Base-by-base conservation (phyloP, 345 rosid genomes). In the Ceriops zippeliana region DNA sequence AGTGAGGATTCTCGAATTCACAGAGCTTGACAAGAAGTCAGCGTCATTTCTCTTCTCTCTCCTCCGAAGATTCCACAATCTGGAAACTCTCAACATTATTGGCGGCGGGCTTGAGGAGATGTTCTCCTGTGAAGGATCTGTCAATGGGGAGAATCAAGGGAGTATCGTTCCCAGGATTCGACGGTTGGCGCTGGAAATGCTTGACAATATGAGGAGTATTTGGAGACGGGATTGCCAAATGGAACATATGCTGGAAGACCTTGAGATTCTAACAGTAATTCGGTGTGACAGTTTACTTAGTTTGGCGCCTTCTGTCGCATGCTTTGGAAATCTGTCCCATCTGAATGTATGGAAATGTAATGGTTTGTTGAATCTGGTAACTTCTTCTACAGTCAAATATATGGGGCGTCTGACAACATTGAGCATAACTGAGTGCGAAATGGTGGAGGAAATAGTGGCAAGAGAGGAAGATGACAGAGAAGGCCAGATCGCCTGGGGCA, bases 371-470 rank as follows among this genome's bases (percentile, higher is more conserved):
- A 20, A 35, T 26, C 63, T 78, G 32, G 6, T 72, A 2, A 26
- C 62, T 15, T 5, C 54, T 20, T 56, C 70, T 8, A 56, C 64
- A 0, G 78, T 76, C 22, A 52, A 73, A 70, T 58, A 57, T 59
- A n/a, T 73, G 7, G 31, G 49, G 62, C 22, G 42, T 5, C 80
- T 78, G 5, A 19, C 30, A 17, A 66, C 4, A 21, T 22, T 78
- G 65, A 65, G 26, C 5, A 32, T 78, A 28, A 24, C 1, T 2
- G 56, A 69, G 1, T 81, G 80, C 42, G 2, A 72, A 6, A 26
- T 21, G 58, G 22, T 81, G 1, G 27, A 27, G n/a, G 66, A 78
- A 49, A 53, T 78, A 6, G 56, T 75, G 58, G 61, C 42, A 16
- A 19, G 17, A 4, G 51, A 21, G 5, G 67, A 2, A 26, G 75